These are phyloP conservation scores for Elaeagnus macrophylla DNA, from an alignment of 306 rosid genomes.

Conservation along the genomic window DNA sequence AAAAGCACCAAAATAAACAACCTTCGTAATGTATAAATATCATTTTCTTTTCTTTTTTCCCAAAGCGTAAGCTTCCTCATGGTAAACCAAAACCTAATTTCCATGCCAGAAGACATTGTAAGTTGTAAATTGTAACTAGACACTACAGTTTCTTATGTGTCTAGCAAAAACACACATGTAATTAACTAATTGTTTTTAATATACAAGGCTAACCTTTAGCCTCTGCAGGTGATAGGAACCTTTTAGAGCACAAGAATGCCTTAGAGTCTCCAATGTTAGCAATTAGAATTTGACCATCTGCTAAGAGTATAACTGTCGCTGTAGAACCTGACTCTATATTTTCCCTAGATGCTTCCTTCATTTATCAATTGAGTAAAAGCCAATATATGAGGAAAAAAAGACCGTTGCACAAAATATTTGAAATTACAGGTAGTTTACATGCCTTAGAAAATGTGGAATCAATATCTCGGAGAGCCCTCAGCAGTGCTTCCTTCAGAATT, in stretches of 20 bases:
- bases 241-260: conserved; percentile 85
- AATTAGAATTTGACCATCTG: conserved; percentile 80
- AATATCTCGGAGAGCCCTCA: conserved; percentile 80
- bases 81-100: conserved; percentile 2
- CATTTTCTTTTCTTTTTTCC: too few relatives aligned
- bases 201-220: conserved; percentile 67
- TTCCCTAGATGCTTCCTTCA: conserved; percentile 76
- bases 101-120: background rate
- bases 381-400: conserved; percentile 24
- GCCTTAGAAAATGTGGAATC: conserved; percentile 83
- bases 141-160: background rate
- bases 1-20: conserved; percentile 26
- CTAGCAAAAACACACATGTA: background rate
- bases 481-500: conserved; percentile 82
- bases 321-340: conserved; percentile 73
- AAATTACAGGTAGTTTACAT: conserved; percentile 18
- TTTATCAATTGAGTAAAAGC: conserved; percentile 27
- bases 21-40: conserved; percentile 6
- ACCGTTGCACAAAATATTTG: conserved; percentile 6
- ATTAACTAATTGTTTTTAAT: conserved; percentile 1
- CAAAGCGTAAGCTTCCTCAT: background rate
- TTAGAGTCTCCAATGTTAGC: conserved; percentile 96
- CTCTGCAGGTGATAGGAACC: conserved; percentile 58
- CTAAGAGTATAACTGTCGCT: conserved; percentile 62
- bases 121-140: background rate